These are phyloP conservation scores for Aspergillus flavus DNA, from an alignment of 2,329 filamentous ascomycete species.

Conservation along the genomic window DNA sequence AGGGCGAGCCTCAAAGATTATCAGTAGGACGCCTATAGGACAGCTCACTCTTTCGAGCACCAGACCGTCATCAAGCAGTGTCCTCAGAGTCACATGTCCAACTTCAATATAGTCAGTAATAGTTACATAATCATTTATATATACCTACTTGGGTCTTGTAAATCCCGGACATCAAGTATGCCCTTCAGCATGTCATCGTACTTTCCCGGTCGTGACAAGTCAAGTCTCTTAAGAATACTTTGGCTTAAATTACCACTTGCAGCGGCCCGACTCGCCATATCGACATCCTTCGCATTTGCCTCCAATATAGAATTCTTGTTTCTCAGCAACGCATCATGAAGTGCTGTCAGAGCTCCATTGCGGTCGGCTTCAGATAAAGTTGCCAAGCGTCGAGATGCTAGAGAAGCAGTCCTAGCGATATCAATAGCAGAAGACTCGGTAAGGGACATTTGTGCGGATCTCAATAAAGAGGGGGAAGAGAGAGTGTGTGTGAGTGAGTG, in stretches of 20 bases:
- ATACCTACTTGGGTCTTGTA: conserved; percentile 79
- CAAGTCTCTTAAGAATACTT: conserved; percentile 84
- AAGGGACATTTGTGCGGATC: conserved; percentile 69
- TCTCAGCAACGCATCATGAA: conserved; percentile 73
- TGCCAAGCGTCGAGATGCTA: conserved; percentile 79
- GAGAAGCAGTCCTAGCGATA: conserved; percentile 75
- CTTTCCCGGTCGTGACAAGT: conserved; percentile 83
- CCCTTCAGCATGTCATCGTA: conserved; percentile 98
- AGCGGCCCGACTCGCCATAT: conserved; percentile 71
- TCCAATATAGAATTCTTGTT: conserved; percentile 76
- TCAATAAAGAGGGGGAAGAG: no score
- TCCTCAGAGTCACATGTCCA: conserved; percentile 80
- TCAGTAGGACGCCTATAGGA: conserved; percentile 94
- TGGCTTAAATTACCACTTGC: conserved; percentile 74
- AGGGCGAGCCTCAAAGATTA: conserved; percentile 96
- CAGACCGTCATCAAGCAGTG: conserved; percentile 82
- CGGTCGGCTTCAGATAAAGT: conserved; percentile 74
- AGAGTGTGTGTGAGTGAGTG: background rate
- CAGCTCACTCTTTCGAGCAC: conserved; percentile 85
- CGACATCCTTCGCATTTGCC: conserved; percentile 83
- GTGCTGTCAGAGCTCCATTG: conserved; percentile 81
- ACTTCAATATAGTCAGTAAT: conserved; percentile 54
- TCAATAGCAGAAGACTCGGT: conserved; percentile 80
- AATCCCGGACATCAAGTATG: conserved; percentile 80
- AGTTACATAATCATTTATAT: background rate